Base-by-base conservation (phyloP, 225 moss, liverwort and hornwort genomes). In the Physcomitrellopsis africana region DNA sequence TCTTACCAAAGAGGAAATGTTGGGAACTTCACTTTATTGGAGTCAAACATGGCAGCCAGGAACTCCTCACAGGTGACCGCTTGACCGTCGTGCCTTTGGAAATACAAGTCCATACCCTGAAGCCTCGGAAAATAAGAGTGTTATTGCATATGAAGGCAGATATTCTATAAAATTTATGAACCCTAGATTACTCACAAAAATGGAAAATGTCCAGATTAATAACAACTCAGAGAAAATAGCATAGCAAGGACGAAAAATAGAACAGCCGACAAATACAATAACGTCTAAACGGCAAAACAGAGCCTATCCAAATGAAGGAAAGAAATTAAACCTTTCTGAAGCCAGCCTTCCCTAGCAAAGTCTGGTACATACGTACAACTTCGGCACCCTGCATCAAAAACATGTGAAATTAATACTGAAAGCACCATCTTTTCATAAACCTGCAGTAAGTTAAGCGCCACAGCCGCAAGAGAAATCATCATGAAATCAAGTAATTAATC, bases 51-150 rank as follows among this genome's bases (percentile, higher is more conserved):
- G 57, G 96, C 96, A 77, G 92, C 87, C 69, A 94, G 77, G 70
- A 97, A 97, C 51, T 94, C 96, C 72, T 97, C 96, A 81, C 96
- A 97, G 44, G 94, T 97, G 56, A 97, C 96, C 70, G 96, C 96
- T 82, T 97, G 96, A 49, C 96, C 96, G 54, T 97, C 96, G 76
- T 97, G 96, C 63, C 96, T 85, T 76, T 87, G 16, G 68, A 97
- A 97, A 63, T 97, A 97, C 51, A 97, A 81, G 82, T 97, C 93
- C 91, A 94, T 93, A 49, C 96, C 96, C 94, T 93, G 81, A n/a
- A 75, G 66, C 57, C 56, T 73, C 65, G 10, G 55, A 17, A 67
- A 54, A 65, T 53, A 48, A n/a, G 49, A 65, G 69, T 60, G 27
- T 60, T 63, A 55, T 27, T 68, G 12, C 41, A 8, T 19, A 52